Conservation (phyloP, 2,329 filamentous ascomycete species). For the Cladophialophora yegresii region DNA sequence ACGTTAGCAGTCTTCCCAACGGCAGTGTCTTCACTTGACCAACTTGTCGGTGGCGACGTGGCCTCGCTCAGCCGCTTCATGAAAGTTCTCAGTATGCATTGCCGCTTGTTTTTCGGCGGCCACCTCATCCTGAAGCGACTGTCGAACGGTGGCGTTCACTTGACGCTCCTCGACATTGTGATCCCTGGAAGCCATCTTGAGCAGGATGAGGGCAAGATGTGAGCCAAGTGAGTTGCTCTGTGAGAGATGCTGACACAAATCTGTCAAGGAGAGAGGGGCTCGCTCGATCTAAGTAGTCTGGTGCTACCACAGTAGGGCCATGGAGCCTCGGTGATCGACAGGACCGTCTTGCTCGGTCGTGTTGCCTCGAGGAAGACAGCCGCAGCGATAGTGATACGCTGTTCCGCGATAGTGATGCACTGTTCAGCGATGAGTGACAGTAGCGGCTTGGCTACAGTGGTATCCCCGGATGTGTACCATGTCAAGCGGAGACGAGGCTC, state of each 20-base stretch:
- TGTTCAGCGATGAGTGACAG: constrained; percentile 1
- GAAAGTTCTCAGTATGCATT: constrained; percentile 24
- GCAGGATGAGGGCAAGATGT: neutral
- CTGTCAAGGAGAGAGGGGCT: neutral
- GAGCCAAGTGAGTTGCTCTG: neutral
- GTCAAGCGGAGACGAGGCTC: constrained; percentile 3
- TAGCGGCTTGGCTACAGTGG: neutral
- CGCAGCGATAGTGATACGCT: neutral
- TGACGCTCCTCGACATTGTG: constrained; percentile 21
- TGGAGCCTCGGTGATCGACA: constrained; percentile 1
- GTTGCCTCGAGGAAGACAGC: neutral
- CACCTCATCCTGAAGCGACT: constrained; percentile 38
- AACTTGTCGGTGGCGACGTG: constrained; percentile 53
- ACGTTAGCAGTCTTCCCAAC: constrained; percentile 61
- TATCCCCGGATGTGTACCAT: neutral
- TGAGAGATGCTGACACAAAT: neutral
- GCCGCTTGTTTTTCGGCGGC: constrained; percentile 40
- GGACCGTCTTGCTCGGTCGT: neutral
- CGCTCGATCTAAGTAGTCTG: constrained; percentile 7
- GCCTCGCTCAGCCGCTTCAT: constrained; percentile 41
- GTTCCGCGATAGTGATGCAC: neutral
- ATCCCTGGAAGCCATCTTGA: constrained; percentile 25
- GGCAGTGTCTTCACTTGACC: constrained; percentile 20
- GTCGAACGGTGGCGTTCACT: constrained; percentile 20
- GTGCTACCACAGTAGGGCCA: constrained; percentile 6